Percentiles rank a stretch among this genome's conserved stretches.
Evolutionary conservation across 225 moss, liverwort and hornwort genomes (phyloP).

Genomic region (Pseudoscleropodium purum): DNA sequence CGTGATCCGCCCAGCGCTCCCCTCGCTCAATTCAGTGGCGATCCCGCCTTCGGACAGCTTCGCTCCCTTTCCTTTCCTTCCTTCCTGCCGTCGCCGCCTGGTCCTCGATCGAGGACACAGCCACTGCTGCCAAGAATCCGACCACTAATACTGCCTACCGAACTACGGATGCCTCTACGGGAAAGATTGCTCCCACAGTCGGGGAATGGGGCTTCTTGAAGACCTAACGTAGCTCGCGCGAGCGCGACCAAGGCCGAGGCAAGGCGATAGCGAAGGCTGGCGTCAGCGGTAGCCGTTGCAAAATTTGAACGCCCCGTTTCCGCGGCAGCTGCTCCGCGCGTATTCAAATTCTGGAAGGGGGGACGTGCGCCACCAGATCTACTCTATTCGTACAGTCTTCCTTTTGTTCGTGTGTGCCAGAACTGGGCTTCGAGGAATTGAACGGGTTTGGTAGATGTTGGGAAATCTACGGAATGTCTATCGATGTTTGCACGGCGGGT

Average conservation of each 20-base stretch:
- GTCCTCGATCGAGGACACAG: neutral
- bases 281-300: conserved; percentile 26
- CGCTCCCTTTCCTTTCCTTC: neutral
- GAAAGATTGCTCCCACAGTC: neutral
- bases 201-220: neutral
- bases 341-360: neutral
- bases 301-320: conserved; percentile 16
- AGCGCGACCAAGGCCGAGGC: neutral
- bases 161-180: neutral
- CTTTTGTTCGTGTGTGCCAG: neutral
- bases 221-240: neutral
- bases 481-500: neutral
- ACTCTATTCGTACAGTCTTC: rapidly evolving
- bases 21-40: neutral
- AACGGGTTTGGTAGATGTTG: neutral
- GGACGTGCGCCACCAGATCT: neutral
- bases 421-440: too few species aligned
- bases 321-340: neutral
- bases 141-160: neutral
- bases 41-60: neutral
- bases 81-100: neutral
- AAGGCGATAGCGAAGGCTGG: neutral
- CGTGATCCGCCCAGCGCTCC: neutral
- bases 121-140: neutral
- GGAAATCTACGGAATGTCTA: neutral